Evolutionary conservation across 129 eudicot genomes (phyloP), one percentile per base, ranked within the genome.

Genomic region (Chrysanthemum seticuspe): DNA sequence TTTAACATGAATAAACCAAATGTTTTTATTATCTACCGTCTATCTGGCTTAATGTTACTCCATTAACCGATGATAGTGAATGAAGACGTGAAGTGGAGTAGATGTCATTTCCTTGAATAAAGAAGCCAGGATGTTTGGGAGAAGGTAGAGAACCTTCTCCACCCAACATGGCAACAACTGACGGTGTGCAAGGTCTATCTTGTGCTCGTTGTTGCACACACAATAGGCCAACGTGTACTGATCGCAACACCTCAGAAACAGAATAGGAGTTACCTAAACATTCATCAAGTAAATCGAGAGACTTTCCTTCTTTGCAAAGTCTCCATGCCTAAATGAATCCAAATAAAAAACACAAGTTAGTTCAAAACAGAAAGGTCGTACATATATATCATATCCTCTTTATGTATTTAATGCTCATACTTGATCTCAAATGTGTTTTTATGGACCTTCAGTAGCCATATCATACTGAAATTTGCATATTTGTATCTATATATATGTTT

Each of bases 201-300:
- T 70, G 52, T n/a, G 52, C 49, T 18, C 52, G 57, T 55, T 70
- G 74, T 53, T 70, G 74, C 31, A 70, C 63, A 21, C 74, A 70
- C 63, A 70, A 60, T 2, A 70, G 51, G 9, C 74, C 63, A 19
- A 70, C 63, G 18, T 70, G 74, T 21, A 50, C 21, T 15, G 72
- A 68, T 19, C 72, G 15, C 58, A 68, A 50, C 60, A 68, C 72
- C 51, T 68, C 59, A 21, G 23, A 19, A n/a, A 19, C 53, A 23
- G 53, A 19, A 15, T 51, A 68, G 10, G 72, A 68, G 10, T 50
- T 40, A 27, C 27, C 58, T 29, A 68, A 14, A 47, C 59, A 68
- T 50, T 57, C 58, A 29, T 68, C 72, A 68, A 68, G 49, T n/a
- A 68, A 23, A 6, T 68, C 72, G 21, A 49, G 34, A 21, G 59